Percentiles rank a stretch among this genome's conserved stretches.
These are phyloP conservation scores for Fusarium sp. DNA, from an alignment of 2,329 filamentous ascomycete species.

Conservation along the genomic window DNA sequence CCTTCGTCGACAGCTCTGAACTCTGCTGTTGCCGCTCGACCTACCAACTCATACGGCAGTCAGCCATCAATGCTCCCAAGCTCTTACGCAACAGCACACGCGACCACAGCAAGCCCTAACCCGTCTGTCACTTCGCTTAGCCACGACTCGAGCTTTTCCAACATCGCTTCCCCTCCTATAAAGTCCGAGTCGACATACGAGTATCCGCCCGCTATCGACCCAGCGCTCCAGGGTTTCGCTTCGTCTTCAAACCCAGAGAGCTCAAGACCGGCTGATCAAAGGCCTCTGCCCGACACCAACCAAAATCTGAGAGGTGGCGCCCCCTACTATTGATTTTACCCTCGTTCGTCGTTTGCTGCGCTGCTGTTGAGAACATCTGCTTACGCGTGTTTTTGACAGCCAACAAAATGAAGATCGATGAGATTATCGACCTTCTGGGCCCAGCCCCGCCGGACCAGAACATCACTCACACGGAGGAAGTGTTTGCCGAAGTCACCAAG, in stretches of 20 bases:
- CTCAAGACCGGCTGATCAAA: constrained; percentile 50
- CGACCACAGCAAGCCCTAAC: constrained; percentile 54
- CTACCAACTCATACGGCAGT: constrained; percentile 61
- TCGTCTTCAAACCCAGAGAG: constrained; percentile 43
- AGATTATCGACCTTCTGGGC: constrained; percentile 76
- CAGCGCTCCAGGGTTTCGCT: constrained; percentile 69
- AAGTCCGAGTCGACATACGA: constrained; percentile 65
- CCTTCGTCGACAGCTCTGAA: constrained; percentile 49
- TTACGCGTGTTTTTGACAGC: constrained; percentile 53
- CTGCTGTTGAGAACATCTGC: constrained; percentile 52
- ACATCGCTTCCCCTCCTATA: constrained; percentile 52
- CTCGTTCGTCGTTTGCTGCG: constrained; percentile 49
- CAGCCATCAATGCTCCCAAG: constrained; percentile 62
- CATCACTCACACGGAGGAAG: constrained; percentile 66
- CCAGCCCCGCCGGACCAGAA: constrained; percentile 70
- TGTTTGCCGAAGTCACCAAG: constrained; percentile 76
- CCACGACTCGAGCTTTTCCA: constrained; percentile 54
- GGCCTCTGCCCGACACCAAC: constrained; percentile 50
- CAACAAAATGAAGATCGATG: constrained; percentile 77
- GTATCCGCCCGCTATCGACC: constrained; percentile 75
- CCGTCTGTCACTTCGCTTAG: constrained; percentile 50
- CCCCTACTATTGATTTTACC: constrained; percentile 57
- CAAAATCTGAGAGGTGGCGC: constrained; percentile 67
- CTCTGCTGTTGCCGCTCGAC: constrained; percentile 46
- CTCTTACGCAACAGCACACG: constrained; percentile 59